Conservation (phyloP, 2,329 filamentous ascomycete genomes). For the Colletotrichum liriopes region DNA sequence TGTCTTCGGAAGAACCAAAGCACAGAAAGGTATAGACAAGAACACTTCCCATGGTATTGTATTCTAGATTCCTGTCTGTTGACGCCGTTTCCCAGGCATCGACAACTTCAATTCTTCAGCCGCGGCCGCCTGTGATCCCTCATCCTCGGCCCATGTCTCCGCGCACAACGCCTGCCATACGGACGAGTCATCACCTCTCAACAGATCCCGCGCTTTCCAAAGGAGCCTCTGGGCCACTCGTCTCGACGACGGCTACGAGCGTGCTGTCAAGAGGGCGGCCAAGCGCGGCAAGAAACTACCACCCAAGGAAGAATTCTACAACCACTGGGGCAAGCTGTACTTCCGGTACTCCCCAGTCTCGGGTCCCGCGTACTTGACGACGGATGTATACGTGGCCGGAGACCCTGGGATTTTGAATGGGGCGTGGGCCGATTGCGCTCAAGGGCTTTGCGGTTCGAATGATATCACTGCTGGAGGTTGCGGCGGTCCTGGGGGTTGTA, state of each 20-base stretch:
- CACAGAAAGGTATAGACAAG: constrained; percentile 54
- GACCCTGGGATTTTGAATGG: constrained; percentile 56
- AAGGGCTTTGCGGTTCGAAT: constrained; percentile 39
- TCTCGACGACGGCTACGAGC: constrained; percentile 71
- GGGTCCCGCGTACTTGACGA: constrained; percentile 59
- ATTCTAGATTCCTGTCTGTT: background rate
- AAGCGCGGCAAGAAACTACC: constrained; percentile 66
- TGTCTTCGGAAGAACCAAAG: constrained; percentile 61
- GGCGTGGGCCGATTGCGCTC: constrained; percentile 50
- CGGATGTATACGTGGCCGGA: constrained; percentile 62
- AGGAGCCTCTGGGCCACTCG: constrained; percentile 56
- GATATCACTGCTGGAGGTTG: constrained; percentile 62
- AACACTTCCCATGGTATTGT: background rate
- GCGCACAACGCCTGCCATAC: constrained; percentile 77
- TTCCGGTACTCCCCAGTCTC: constrained; percentile 65
- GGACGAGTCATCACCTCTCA: constrained; percentile 35
- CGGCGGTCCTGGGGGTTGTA: constrained; percentile 56
- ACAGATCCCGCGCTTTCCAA: constrained; percentile 48
- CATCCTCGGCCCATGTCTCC: constrained; percentile 79
- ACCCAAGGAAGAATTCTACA: constrained; percentile 64
- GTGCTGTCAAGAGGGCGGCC: constrained; percentile 65
- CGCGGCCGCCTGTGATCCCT: constrained; percentile 66
- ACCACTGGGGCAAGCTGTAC: constrained; percentile 70
- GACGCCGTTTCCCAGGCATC: constrained; percentile 21
- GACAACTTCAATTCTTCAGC: constrained; percentile 66